These are phyloP conservation scores for Luzula sylvatica DNA, from an alignment of 176 grass and related monocot genomes.

Conservation along the genomic window DNA sequence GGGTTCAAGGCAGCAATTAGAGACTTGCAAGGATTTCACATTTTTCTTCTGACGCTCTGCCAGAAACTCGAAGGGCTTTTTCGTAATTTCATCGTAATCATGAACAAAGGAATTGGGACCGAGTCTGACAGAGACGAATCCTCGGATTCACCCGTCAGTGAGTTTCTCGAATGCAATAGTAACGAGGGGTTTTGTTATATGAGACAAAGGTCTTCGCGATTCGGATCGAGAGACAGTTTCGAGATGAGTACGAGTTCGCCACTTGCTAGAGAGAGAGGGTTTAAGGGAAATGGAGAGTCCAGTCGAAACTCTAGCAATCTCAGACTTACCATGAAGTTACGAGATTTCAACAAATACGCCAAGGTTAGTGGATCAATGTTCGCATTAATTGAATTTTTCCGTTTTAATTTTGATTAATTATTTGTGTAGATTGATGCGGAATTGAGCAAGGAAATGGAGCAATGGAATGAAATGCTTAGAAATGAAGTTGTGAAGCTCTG, in stretches of 20 bases:
- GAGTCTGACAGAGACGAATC: conserved; percentile 63
- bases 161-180: not conserved
- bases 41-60: conserved; percentile 76
- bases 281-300: conserved; percentile 51
- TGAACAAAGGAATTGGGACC: conserved; percentile 40
- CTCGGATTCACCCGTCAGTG: conserved; percentile 6
- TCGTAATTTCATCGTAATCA: conserved; percentile 50
- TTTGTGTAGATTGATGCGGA: conserved; percentile 54
- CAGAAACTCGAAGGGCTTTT: conserved; percentile 75
- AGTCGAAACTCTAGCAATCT: conserved; percentile 42
- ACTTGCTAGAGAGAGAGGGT: conserved; percentile 46
- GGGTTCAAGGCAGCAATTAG: conserved; percentile 75
- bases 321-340: conserved; percentile 74
- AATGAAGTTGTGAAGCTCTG: conserved; percentile 78
- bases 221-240: conserved; percentile 44
- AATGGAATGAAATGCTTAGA: conserved; percentile 83
- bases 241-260: conserved; percentile 40
- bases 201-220: conserved; percentile 24
- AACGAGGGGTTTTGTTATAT: conserved; percentile 40
- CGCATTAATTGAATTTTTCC: conserved; percentile 7
- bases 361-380: conserved; percentile 72
- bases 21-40: conserved; percentile 75
- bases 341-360: conserved; percentile 81
- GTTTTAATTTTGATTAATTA: conserved; percentile 1
- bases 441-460: conserved; percentile 88